A percentile compares a stretch with the other conserved stretches of the same genome.
Conservation (phyloP, 345 rosid species). For the Camelina laxa region DNA sequence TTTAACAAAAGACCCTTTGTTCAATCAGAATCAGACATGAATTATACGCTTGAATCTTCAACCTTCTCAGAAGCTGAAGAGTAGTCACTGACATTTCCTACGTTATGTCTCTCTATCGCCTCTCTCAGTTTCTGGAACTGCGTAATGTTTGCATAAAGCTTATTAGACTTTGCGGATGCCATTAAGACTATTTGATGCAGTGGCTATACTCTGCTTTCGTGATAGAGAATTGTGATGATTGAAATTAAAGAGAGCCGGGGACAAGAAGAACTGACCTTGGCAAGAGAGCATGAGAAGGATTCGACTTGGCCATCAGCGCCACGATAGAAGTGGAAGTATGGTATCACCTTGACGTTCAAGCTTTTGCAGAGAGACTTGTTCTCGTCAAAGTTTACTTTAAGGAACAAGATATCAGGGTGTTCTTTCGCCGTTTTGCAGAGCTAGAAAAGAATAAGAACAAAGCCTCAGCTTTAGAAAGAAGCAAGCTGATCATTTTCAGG, state of each 20-base stretch:
- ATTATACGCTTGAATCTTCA: slow-evolving; percentile 58
- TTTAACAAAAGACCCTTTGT: not conserved
- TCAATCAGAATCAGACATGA: slow-evolving; percentile 43
- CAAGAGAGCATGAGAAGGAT: slow-evolving; percentile 87
- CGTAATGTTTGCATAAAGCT: slow-evolving; percentile 36
- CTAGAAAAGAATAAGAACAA: slow-evolving; percentile 42
- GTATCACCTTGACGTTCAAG: slow-evolving; percentile 86
- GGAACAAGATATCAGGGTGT: slow-evolving; percentile 74
- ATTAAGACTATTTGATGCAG: not conserved
- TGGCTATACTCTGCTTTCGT: slow-evolving; percentile 2
- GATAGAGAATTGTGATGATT: not conserved
- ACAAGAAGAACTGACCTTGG: slow-evolving; percentile 59
- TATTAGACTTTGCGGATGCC: not conserved
- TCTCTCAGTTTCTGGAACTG: slow-evolving; percentile 91
- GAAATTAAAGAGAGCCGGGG: not conserved
- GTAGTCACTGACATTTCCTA: slow-evolving; percentile 51
- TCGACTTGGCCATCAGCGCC: slow-evolving; percentile 76
- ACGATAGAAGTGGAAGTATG: slow-evolving; percentile 85
- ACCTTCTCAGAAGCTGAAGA: slow-evolving; percentile 45
- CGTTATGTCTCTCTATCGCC: slow-evolving; percentile 66
- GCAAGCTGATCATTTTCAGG: not conserved
- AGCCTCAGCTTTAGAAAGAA: not conserved
- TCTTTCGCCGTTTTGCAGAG: slow-evolving; percentile 81
- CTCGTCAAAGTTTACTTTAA: slow-evolving; percentile 90
- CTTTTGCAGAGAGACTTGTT: slow-evolving; percentile 91